phyloP scores from a whole-genome alignment of 768 basidiomycete species.

The Lentinula edodes region DNA sequence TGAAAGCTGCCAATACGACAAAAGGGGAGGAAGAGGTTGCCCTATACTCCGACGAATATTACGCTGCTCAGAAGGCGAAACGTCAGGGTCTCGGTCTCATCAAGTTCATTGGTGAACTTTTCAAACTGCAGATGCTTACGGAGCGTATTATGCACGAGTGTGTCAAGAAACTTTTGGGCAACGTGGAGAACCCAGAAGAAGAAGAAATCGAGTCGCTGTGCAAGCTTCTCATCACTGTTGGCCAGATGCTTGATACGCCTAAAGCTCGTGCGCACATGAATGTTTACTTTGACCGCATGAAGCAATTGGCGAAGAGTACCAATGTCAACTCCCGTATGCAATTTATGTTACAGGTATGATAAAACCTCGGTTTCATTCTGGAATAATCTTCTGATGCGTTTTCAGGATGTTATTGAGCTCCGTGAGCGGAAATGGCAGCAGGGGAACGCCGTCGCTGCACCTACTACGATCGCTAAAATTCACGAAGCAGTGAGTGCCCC shows the following conservation, averaged over 20 bases:
- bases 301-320: conserved; percentile 66
- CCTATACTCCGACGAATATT: conserved; percentile 93
- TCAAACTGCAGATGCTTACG: conserved; percentile 98
- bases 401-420: conserved; percentile 85
- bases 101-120: conserved; percentile 97
- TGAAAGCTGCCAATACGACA: conserved; percentile 50
- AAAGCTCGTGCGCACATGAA: conserved; percentile 86
- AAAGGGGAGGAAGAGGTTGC: conserved; percentile 59
- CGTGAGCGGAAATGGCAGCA: conserved; percentile 78
- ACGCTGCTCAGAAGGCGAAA: conserved; percentile 94
- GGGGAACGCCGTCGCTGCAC: conserved; percentile 68
- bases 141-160: conserved; percentile 99
- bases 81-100: conserved; percentile 95
- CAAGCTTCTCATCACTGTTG: conserved; percentile 88
- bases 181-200: conserved; percentile 93
- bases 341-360: conserved; percentile 88
- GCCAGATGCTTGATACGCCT: conserved; percentile 69
- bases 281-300: conserved; percentile 91
- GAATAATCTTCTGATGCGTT: conserved; percentile 7
- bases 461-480: conserved; percentile 83
- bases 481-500: conserved; percentile 65
- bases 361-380: not conserved
- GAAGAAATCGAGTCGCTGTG: conserved; percentile 97
- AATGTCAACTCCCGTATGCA: conserved; percentile 85
- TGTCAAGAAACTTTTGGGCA: conserved; percentile 90